A percentile compares a stretch with the other conserved stretches of the same genome.
phyloP scores from a whole-genome alignment of 495 filamentous ascomycete species.

The Penicillium pancosmium region DNA sequence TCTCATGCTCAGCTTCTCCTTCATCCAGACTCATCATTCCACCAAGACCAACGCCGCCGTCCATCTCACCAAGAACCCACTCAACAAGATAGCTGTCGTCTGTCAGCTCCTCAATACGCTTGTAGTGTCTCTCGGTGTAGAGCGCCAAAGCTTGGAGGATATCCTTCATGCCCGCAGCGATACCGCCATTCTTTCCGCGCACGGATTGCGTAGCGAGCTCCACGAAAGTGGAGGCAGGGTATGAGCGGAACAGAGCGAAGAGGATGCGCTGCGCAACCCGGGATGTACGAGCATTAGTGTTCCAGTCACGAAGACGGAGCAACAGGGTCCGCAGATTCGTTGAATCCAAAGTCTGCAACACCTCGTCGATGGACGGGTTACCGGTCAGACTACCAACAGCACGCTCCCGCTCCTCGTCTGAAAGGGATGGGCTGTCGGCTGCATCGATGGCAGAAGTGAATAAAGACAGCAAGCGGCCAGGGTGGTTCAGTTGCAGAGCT shows the following conservation, averaged over 20 bases:
- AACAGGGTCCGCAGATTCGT: slow-evolving; percentile 82
- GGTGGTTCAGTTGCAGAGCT: slow-evolving; percentile 90
- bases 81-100: slow-evolving; percentile 95
- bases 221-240: slow-evolving; percentile 73
- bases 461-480: slow-evolving; percentile 77
- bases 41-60: slow-evolving; percentile 57
- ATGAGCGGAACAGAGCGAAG: slow-evolving; percentile 72
- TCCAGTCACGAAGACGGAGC: slow-evolving; percentile 87
- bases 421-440: slow-evolving; percentile 39
- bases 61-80: slow-evolving; percentile 93
- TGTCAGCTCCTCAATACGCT: slow-evolving; percentile 80
- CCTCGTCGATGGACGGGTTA: slow-evolving; percentile 77
- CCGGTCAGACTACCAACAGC: slow-evolving; percentile 61
- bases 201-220: slow-evolving; percentile 54
- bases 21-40: slow-evolving; percentile 33
- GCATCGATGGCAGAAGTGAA: slow-evolving; percentile 78
- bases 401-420: slow-evolving; percentile 25
- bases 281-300: slow-evolving; percentile 89
- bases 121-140: slow-evolving; percentile 92
- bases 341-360: slow-evolving; percentile 75
- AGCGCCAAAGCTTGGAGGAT: slow-evolving; percentile 78
- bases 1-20: slow-evolving; percentile 39
- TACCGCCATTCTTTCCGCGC: slow-evolving; percentile 39
- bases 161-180: slow-evolving; percentile 72
- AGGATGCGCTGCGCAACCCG: slow-evolving; percentile 85